Evolutionary conservation across 2,329 filamentous ascomycete genomes (phyloP), one percentile per base, ranked within the genome.

Genomic region (Paramyrothecium sp.): DNA sequence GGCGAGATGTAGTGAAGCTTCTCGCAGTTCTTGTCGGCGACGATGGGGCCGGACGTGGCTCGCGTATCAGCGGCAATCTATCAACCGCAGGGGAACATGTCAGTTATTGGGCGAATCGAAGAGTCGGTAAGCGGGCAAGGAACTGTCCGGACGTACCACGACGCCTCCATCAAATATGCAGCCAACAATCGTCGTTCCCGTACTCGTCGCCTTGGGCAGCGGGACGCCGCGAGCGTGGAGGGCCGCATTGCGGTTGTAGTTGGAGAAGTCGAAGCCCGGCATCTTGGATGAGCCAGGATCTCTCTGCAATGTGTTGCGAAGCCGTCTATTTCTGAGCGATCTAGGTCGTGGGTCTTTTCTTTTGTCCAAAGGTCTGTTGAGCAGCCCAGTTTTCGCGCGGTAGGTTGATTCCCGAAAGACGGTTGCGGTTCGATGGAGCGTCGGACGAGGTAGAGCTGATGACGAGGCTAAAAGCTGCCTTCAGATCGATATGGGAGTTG

Each of bases 11-110:
- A 99, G 81, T 99, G 95, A 63, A 99, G 88, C 82, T 99, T 99
- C 81, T 99, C 94, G 82, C 95, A 98, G 85, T 99, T 99, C 91
- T 99, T 99, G 86, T 99, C 95, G 77, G 96, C 96, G 67, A 99
- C 95, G 78, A 99, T 99, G 65, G 95, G 93, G 38, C 95, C 95
- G 63, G 91, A 96, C 51, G 95, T 99, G 63, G 95, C 95, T 85
- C 95, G 88, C 65, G 95, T 99, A 79, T 99, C 95, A 80, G 95
- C 95, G 62, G 95, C 95, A 77, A 99, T 98, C 90, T 93, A 53
- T 55, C 55, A 54, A 59, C 58, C 51, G 54, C 41, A 54, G 41
- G 38, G 49, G 51, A 61, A 66, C 50, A 68, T 59, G 26, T 53
- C 30, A 53, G 26, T 34, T 54, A 53, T 16, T 54, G 54, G 19